Evolutionary conservation across 768 basidiomycete species (phyloP).

Genomic region (Lyophyllum semitale): DNA sequence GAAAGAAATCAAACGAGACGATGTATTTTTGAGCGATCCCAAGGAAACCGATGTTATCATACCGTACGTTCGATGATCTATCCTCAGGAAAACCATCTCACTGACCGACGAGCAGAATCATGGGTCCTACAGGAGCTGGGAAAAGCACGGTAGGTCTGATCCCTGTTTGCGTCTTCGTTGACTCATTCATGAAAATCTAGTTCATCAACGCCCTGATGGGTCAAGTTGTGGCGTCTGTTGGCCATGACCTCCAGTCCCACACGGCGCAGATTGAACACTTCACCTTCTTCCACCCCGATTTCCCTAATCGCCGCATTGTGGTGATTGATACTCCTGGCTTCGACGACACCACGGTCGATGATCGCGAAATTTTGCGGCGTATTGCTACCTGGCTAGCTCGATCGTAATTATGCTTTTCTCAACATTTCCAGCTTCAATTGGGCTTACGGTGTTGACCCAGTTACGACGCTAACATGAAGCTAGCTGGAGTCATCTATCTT

Average conservation of each 20-base stretch:
- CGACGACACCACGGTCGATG: slow-evolving; percentile 21
- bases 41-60: slow-evolving; percentile 15
- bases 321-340: slow-evolving; percentile 27
- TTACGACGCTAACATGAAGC: slow-evolving; percentile 24
- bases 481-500: slow-evolving; percentile 32
- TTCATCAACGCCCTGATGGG: slow-evolving; percentile 27
- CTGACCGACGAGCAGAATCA: slow-evolving; percentile 11
- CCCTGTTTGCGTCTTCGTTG: neutral
- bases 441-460: slow-evolving; percentile 10
- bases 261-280: slow-evolving; percentile 22
- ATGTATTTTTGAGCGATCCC: slow-evolving; percentile 15
- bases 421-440: neutral
- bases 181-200: slow-evolving; percentile 7
- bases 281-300: slow-evolving; percentile 17
- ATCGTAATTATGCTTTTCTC: slow-evolving; percentile 10
- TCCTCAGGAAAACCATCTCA: neutral
- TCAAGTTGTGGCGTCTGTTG: slow-evolving; percentile 15
- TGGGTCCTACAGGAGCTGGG: slow-evolving; percentile 23
- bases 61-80: slow-evolving; percentile 11
- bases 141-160: slow-evolving; percentile 18
- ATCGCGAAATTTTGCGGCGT: slow-evolving; percentile 20
- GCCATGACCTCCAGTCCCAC: slow-evolving; percentile 19
- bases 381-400: slow-evolving; percentile 23
- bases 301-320: slow-evolving; percentile 16
- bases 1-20: slow-evolving; percentile 14